These are phyloP conservation scores for Penicillium longicatenatum DNA, from an alignment of 495 filamentous ascomycete species.

Conservation along the genomic window DNA sequence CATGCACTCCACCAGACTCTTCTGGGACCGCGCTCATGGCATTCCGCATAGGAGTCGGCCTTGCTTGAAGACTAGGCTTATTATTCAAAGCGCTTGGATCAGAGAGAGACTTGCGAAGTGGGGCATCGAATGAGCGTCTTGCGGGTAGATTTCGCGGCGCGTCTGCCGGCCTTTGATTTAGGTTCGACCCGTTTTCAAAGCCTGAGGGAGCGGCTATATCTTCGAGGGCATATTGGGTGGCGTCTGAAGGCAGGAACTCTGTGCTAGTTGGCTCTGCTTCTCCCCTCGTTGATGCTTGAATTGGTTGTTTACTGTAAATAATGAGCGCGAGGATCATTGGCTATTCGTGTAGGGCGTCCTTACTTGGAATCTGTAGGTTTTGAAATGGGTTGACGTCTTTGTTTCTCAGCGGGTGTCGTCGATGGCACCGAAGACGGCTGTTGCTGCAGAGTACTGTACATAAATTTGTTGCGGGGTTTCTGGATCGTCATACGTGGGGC, in stretches of 20 bases:
- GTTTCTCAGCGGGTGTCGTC: slow-evolving; percentile 6
- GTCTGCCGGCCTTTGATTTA: neutral
- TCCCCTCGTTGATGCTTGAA: neutral
- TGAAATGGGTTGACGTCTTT: slow-evolving; percentile 7
- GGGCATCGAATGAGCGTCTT: slow-evolving; percentile 19
- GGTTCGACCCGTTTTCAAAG: neutral
- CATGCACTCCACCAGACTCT: slow-evolving; percentile 15
- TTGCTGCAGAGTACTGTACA: slow-evolving; percentile 5
- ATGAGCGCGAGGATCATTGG: slow-evolving; percentile 17
- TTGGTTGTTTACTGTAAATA: slow-evolving; percentile 12
- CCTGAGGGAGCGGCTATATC: slow-evolving; percentile 25
- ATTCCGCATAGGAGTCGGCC: slow-evolving; percentile 20
- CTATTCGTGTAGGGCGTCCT: slow-evolving; percentile 29
- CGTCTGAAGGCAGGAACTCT: slow-evolving; percentile 33
- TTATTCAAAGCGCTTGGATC: slow-evolving; percentile 34
- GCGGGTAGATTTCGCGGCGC: slow-evolving; percentile 6
- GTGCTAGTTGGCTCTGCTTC: slow-evolving; percentile 13
- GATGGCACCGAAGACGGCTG: slow-evolving; percentile 11
- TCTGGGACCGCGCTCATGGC: slow-evolving; percentile 19
- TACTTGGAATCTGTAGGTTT: slow-evolving; percentile 26
- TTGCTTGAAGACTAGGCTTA: slow-evolving; percentile 14
- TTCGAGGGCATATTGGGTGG: slow-evolving; percentile 36
- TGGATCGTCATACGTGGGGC: neutral
- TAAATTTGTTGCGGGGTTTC: slow-evolving; percentile 2
- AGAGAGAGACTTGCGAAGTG: slow-evolving; percentile 41